phyloP scores from a whole-genome alignment of 192 early-diverging fungal species.

The Coemansia sp. region DNA sequence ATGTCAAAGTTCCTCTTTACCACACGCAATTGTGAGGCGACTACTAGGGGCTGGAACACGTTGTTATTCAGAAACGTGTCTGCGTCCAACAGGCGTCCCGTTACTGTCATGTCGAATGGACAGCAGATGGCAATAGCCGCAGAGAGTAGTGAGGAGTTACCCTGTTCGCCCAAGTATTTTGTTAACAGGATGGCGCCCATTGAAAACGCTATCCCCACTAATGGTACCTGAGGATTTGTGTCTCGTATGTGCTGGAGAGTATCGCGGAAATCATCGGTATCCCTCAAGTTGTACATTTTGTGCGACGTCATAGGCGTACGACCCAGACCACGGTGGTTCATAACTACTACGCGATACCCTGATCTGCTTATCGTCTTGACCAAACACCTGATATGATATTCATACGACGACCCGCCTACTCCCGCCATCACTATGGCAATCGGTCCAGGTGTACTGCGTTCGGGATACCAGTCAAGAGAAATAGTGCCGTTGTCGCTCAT shows the following conservation, averaged over 20 bases:
- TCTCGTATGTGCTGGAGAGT: constrained; percentile 19
- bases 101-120: constrained; percentile 69
- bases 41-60: constrained; percentile 57
- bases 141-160: constrained; percentile 66
- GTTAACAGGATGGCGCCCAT: constrained; percentile 85
- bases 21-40: constrained; percentile 38
- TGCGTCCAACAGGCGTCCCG: constrained; percentile 31
- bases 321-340: constrained; percentile 18
- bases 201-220: constrained; percentile 80
- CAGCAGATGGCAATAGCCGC: constrained; percentile 69
- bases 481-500: constrained; percentile 77
- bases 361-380: constrained; percentile 56
- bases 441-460: constrained; percentile 56
- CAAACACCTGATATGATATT: constrained; percentile 75
- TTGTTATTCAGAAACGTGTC: constrained; percentile 46
- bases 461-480: constrained; percentile 78
- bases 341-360: constrained; percentile 62
- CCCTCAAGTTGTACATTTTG: constrained; percentile 69
- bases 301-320: constrained; percentile 26
- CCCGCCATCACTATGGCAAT: constrained; percentile 79
- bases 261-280: constrained; percentile 65
- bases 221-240: constrained; percentile 58
- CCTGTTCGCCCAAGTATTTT: constrained; percentile 79
- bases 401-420: constrained; percentile 82
- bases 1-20: constrained; percentile 34